A percentile compares a stretch with the other conserved stretches of the same genome.
phyloP scores from a whole-genome alignment of 768 basidiomycete species.

The Rubroboletus pulcherrimus region DNA sequence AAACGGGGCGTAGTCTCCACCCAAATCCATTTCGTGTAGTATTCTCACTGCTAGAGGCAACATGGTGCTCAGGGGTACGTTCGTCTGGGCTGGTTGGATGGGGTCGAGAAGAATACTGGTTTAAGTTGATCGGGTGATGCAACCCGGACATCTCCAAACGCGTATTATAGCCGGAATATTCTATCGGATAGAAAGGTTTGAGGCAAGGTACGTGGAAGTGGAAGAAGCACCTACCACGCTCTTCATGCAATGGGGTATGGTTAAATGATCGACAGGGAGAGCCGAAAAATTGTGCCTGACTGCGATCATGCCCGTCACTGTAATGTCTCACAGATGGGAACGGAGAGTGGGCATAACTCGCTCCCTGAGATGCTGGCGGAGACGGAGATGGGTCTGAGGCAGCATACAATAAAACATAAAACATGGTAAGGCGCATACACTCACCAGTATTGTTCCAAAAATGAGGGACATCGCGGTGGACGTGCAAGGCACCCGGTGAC shows the following conservation, averaged over 20 bases:
- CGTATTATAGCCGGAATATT: neutral
- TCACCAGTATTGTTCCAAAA: conserved; percentile 17
- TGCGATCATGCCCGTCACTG: neutral
- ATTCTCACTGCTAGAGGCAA: neutral
- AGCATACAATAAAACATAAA: conserved; percentile 15
- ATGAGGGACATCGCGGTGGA: conserved; percentile 1
- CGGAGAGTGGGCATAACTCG: conserved; percentile 2
- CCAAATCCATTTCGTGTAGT: conserved; percentile 40
- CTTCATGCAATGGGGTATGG: neutral
- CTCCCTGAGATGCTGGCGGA: conserved; percentile 28
- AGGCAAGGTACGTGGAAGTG: neutral
- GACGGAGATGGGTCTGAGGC: conserved; percentile 35
- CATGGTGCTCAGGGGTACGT: neutral
- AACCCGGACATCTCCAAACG: neutral
- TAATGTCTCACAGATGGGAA: neutral
- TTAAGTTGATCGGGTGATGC: neutral
- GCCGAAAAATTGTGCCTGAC: neutral
- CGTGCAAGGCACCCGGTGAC: conserved; percentile 3
- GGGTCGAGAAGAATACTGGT: neutral
- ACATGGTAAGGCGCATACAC: conserved; percentile 23
- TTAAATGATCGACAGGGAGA: neutral
- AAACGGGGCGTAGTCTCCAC: conserved; percentile 62
- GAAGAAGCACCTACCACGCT: conserved; percentile 3
- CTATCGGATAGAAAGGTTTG: conserved; percentile 7
- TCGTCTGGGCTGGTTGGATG: neutral